Evolutionary conservation across 176 grass and related monocot genomes (phyloP).

Genomic region (Phoenix dactylifera): DNA sequence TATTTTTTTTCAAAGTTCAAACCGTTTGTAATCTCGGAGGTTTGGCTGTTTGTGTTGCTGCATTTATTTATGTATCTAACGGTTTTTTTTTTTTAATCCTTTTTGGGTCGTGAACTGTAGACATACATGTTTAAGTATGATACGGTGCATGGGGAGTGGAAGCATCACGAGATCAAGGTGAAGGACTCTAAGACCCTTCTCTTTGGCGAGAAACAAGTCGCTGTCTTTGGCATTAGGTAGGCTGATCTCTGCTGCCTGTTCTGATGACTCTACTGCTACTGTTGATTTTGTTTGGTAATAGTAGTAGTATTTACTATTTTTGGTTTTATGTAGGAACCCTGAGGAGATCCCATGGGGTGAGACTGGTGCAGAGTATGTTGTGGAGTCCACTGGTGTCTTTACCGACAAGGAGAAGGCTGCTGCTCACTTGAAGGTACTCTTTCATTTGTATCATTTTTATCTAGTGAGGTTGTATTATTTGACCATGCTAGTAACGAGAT

Average conservation of each 20-base stretch:
- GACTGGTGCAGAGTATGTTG: constrained; percentile 55
- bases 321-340: constrained; percentile 34
- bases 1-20: no score
- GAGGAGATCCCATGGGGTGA: constrained; percentile 64
- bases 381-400: constrained; percentile 77
- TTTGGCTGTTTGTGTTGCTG: no score
- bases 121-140: constrained; percentile 83
- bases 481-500: not conserved
- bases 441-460: not conserved
- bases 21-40: no score
- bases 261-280: not conserved
- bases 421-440: constrained; percentile 61
- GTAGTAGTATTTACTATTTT: not conserved
- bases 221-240: constrained; percentile 44
- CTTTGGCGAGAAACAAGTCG: constrained; percentile 45
- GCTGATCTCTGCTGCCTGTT: not conserved
- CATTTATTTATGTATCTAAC: no score
- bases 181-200: constrained; percentile 61
- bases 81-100: no score
- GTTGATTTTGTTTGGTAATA: no score
- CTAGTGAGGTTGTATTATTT: not conserved
- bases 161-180: constrained; percentile 47
- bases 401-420: constrained; percentile 68
- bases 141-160: constrained; percentile 56
- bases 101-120: constrained; percentile 6